Base-by-base conservation (phyloP, 768 basidiomycete genomes). In the Boletus vermiculosoides region DNA sequence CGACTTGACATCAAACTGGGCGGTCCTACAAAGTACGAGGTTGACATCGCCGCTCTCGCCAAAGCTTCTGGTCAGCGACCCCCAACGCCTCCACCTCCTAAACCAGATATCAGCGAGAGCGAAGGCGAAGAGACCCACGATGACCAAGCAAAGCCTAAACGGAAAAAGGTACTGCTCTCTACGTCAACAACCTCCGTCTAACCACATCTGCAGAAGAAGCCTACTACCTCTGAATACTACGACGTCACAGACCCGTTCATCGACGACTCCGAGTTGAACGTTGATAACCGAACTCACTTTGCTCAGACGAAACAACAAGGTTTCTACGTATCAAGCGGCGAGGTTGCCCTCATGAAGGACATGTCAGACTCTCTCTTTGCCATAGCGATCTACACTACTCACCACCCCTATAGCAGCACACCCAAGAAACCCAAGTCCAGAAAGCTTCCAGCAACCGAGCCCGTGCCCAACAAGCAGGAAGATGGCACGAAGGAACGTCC, bases 171-270 rank as follows among this genome's bases (percentile, higher is more conserved):
- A 64, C 31, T 13, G 33, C 59, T 52, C 13, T 30, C 61, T 63
- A 59, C 36, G 52, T 36, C 59, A 61, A 50, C 23, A 20, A 15
- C 20, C n/a, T 22, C 46, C 34, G 22, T 36, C 57, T 68, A 10
- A 70, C 39, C 33, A 1, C 40, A 18, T 50, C 34, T 45, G 22
- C 60, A 79, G 76, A 76, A 79, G 70, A 86, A 84, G 67, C 81
- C 77, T 55, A 69, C 72, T 1, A 77, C 78, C 0, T 74, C 83
- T 22, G 91, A 90, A 67, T 92, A 94, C 66, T 99, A 99, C 78
- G 96, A 99, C 75, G 78, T 87, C 20, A 76, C 80, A 0, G 97
- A 99, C 74, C 90, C 92, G 0, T 98, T 98, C 76, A 97, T 99
- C 67, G 97, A 99, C 78, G 97, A 99, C 74, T 92, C 93, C 2